Conservation (phyloP, 2,329 filamentous ascomycete genomes). For the Penicillium sp. region DNA sequence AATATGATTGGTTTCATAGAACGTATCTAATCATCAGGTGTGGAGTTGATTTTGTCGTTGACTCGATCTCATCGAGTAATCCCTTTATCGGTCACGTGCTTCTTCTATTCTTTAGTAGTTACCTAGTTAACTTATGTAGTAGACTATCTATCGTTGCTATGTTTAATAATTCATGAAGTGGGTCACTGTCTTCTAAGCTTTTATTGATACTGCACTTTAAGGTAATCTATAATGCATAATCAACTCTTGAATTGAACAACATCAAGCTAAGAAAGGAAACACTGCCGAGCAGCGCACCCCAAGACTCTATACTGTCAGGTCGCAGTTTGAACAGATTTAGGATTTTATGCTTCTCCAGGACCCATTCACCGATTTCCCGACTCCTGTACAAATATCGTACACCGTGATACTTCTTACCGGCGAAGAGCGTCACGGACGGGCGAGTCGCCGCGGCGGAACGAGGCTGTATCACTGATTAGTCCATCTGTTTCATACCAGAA, state of each 20-base stretch:
- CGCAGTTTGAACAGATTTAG: conserved; percentile 9
- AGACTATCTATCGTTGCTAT: too few relatives aligned
- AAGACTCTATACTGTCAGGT: not conserved
- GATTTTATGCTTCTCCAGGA: not conserved
- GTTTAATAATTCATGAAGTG: too few relatives aligned
- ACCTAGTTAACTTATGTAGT: too few relatives aligned
- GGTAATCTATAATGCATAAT: not conserved
- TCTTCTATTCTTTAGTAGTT: not conserved
- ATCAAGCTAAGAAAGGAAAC: conserved; percentile 1
- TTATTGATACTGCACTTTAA: not conserved
- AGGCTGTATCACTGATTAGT: conserved; percentile 30
- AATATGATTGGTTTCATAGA: conserved; percentile 15
- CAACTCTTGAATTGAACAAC: not conserved
- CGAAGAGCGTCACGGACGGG: conserved; percentile 38
- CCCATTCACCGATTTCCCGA: conserved; percentile 13
- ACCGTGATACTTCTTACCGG: conserved; percentile 27
- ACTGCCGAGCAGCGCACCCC: not conserved
- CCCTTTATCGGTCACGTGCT: conserved; percentile 26
- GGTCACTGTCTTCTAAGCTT: not conserved
- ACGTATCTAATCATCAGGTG: conserved; percentile 21
- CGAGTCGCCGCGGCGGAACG: conserved; percentile 42
- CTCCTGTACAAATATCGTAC: conserved; percentile 39
- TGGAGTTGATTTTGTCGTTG: conserved; percentile 15
- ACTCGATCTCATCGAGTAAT: conserved; percentile 39
- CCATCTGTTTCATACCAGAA: not conserved